phyloP scores from a whole-genome alignment of 164 flowering plant species.

The Vitis labrusca region DNA sequence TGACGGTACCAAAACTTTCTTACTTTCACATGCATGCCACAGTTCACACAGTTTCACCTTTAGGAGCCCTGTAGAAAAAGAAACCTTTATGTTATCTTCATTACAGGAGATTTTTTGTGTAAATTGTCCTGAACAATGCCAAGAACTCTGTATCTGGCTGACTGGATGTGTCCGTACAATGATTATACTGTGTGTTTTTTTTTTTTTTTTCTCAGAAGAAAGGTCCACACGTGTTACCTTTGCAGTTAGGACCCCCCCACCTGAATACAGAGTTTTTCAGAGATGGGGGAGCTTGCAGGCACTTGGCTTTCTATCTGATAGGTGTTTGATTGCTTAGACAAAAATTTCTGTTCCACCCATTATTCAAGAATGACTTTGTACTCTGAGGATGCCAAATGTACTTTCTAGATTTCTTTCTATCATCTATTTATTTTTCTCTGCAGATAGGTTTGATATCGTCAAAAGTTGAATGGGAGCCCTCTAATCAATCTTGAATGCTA shows the following conservation, averaged over 20 bases:
- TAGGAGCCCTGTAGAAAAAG: neutral
- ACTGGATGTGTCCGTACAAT: conserved; percentile 21
- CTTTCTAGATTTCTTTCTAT: neutral
- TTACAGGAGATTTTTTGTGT: conserved; percentile 5
- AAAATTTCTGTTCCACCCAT: neutral
- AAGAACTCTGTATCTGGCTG: conserved; percentile 19
- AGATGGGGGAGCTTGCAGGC: neutral
- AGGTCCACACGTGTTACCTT: conserved; percentile 14
- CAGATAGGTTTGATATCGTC: neutral
- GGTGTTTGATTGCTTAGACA: neutral
- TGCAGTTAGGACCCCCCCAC: conserved; percentile 5
- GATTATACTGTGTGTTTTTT: neutral
- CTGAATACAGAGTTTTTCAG: neutral
- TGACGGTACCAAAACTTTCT: conserved; percentile 1
- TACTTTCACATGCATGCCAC: conserved; percentile 20
- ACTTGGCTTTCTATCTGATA: neutral
- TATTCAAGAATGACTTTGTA: neutral
- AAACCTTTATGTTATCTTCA: neutral
- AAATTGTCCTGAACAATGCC: conserved; percentile 27
- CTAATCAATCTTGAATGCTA: neutral
- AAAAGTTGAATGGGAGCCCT: neutral
- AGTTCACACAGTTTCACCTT: neutral
- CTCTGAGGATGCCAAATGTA: neutral
- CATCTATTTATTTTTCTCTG: neutral
- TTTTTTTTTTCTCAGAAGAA: neutral